These are phyloP conservation scores for Exophiala aquamarina DNA, from an alignment of 2,329 filamentous ascomycete genomes.

Conservation along the genomic window DNA sequence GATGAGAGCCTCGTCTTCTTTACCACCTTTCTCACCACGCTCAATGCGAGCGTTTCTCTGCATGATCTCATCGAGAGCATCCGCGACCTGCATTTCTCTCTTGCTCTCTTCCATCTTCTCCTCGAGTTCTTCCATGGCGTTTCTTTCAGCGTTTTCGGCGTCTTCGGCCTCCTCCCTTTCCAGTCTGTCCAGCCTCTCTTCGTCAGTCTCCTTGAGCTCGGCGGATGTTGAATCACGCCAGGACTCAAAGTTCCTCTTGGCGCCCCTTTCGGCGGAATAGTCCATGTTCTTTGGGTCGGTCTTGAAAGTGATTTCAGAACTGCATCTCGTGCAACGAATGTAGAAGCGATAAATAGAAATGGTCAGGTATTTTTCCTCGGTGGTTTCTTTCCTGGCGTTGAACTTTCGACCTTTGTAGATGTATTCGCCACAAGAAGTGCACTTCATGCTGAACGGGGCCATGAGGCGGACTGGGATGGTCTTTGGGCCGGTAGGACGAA, in stretches of 20 bases:
- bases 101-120: slow-evolving; percentile 91
- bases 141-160: slow-evolving; percentile 68
- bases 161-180: slow-evolving; percentile 71
- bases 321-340: slow-evolving; percentile 85
- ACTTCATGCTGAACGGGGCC: slow-evolving; percentile 82
- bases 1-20: slow-evolving; percentile 54
- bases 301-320: slow-evolving; percentile 83
- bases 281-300: slow-evolving; percentile 96
- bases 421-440: slow-evolving; percentile 70
- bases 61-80: slow-evolving; percentile 91
- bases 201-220: slow-evolving; percentile 72
- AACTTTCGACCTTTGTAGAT: slow-evolving; percentile 95
- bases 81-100: slow-evolving; percentile 93
- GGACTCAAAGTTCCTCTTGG: slow-evolving; percentile 88
- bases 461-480: slow-evolving; percentile 86
- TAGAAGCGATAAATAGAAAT: slow-evolving; percentile 90
- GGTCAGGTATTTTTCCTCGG: slow-evolving; percentile 82
- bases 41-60: slow-evolving; percentile 87
- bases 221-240: slow-evolving; percentile 70
- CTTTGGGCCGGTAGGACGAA: slow-evolving; percentile 67
- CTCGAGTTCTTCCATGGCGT: slow-evolving; percentile 94
- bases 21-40: slow-evolving; percentile 67
- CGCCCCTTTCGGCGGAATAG: slow-evolving; percentile 77
- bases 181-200: slow-evolving; percentile 79
- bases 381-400: slow-evolving; percentile 91